phyloP scores from a whole-genome alignment of 176 grass and related monocot species.

The Triticum dicoccoides region DNA sequence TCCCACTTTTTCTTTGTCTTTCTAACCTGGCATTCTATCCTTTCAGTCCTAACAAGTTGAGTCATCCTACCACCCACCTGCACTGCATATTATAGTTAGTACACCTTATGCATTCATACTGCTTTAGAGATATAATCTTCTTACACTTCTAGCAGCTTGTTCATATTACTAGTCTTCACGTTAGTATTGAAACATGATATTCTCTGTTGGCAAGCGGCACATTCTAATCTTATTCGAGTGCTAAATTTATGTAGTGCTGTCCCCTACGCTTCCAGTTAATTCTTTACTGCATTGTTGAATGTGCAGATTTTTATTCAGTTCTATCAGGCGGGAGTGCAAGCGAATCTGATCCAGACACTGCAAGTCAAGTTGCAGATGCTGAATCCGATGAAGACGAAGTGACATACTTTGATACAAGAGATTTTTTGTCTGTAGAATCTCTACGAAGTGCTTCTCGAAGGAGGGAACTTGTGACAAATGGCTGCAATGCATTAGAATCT shows the following conservation, averaged over 20 bases:
- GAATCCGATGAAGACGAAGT: constrained; percentile 86
- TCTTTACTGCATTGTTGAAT: constrained; percentile 10
- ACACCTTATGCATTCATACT: not conserved
- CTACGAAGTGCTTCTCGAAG: constrained; percentile 78
- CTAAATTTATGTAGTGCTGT: not conserved
- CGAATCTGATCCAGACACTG: constrained; percentile 85
- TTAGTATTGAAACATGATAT: not conserved
- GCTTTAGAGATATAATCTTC: not conserved
- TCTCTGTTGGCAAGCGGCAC: not conserved
- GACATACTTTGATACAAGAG: constrained; percentile 84
- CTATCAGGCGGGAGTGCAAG: constrained; percentile 83
- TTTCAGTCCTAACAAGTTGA: no score
- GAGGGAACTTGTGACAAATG: constrained; percentile 56
- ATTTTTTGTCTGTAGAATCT: constrained; percentile 74
- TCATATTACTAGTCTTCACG: not conserved
- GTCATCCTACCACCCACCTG: not conserved
- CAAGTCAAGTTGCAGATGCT: constrained; percentile 73
- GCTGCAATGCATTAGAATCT: constrained; percentile 43
- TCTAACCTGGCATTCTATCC: not conserved
- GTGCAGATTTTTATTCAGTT: constrained; percentile 95
- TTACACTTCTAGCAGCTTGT: not conserved
- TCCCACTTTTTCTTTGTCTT: not conserved
- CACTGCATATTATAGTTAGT: not conserved
- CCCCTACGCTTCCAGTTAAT: not conserved
- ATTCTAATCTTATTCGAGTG: not conserved